Evolutionary conservation across 2,329 filamentous ascomycete genomes (phyloP), one percentile per base, ranked within the genome.

Genomic region (Aspergillus calidoustus): DNA sequence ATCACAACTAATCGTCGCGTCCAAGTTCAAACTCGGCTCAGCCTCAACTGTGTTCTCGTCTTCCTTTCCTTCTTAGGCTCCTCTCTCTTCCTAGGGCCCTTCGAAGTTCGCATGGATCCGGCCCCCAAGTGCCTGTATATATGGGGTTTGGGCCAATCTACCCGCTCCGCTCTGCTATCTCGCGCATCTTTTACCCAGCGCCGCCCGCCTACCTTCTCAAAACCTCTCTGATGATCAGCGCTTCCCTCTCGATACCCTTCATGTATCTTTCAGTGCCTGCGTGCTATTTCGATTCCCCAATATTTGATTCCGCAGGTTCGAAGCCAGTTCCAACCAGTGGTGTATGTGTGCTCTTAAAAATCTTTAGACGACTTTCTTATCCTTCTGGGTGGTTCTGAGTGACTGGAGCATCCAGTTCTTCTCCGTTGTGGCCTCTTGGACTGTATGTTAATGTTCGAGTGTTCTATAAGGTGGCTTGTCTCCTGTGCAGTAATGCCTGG

Each of bases 241-340:
- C 59, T 66, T 62, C 66, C 67, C 63, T 67, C 71, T 74, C 62
- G 72, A 75, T 76, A 71, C 69, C 73, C 73, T 71, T 65, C 56
- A 62, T 68, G 59, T 68, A 61, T 65, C 63, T 57, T 64, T 52
- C 59, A n/a, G 54, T 44, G 44, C 57, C 54, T 65, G 63, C 62
- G 49, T 63, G 44, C 61, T 61, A 61, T 63, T 69, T 62, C 44
- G 28, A 30, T 57, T 58, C 31, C 44, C 46, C 43, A 43, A 19
- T 44, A 41, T 51, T 62, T 56, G 49, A 70, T 71, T 66, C 71
- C 70, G 73, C 74, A 73, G 70, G 73, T 69, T 69, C 70, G 69
- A 75, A 75, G 72, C 58, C 74, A 74, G 65, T 74, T 63, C 49
- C 51, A 41, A 23, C 54, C 49, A 34, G 51, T 60, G 56, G 60